Conservation (phyloP, 352 stramenopile species). For the Pythium insidiosum region DNA sequence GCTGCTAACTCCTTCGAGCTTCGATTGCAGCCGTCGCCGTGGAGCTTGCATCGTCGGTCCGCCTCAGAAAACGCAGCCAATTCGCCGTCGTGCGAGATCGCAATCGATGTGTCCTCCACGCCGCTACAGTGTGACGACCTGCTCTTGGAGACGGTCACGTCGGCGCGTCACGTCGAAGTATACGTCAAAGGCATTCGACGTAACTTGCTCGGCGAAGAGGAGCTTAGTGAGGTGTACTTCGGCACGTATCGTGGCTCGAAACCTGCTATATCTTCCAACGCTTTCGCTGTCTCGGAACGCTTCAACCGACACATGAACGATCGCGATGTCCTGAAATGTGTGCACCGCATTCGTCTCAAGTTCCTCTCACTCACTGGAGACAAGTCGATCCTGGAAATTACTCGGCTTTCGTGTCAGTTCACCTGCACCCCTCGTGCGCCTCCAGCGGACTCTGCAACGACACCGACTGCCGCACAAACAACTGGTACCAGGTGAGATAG, state of each 20-base stretch:
- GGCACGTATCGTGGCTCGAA: constrained; percentile 54
- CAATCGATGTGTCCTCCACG: constrained; percentile 20
- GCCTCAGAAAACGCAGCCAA: neutral
- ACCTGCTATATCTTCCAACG: neutral
- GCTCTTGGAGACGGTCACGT: constrained; percentile 41
- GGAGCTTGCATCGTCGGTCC: neutral
- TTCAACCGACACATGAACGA: constrained; percentile 37
- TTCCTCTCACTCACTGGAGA: constrained; percentile 65
- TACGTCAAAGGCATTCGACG: constrained; percentile 37
- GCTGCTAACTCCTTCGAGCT: constrained; percentile 9
- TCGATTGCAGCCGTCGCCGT: constrained; percentile 9
- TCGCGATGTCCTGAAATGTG: constrained; percentile 47
- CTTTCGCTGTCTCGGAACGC: constrained; percentile 33
- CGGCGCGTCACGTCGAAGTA: constrained; percentile 64
- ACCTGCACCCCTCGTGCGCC: constrained; percentile 13
- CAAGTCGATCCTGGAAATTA: constrained; percentile 34
- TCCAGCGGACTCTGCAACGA: no score
- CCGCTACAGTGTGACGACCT: constrained; percentile 39
- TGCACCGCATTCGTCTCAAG: constrained; percentile 44
- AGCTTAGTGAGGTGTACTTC: constrained; percentile 60
- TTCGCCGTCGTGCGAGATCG: constrained; percentile 29
- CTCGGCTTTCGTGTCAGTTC: constrained; percentile 32
- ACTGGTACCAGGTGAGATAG: no score
- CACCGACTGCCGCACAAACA: no score
- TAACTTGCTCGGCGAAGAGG: constrained; percentile 48